These are phyloP conservation scores for Crataegus laevigata DNA, from an alignment of 306 rosid species.

Conservation along the genomic window DNA sequence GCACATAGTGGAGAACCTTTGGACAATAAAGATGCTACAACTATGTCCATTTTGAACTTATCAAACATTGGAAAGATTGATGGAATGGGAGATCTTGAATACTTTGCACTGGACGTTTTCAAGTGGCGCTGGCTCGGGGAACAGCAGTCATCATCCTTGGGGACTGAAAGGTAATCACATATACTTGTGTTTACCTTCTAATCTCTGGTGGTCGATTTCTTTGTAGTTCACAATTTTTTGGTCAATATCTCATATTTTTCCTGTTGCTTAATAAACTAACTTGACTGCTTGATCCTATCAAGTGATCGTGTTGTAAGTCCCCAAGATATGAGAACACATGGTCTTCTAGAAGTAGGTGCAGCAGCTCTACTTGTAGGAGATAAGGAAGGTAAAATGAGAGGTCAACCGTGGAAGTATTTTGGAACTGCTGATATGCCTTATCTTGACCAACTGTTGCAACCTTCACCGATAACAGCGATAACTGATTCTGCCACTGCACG, in stretches of 20 bases:
- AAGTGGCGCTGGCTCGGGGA: slow-evolving; percentile 98
- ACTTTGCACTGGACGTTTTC: slow-evolving; percentile 70
- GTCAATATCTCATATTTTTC: slow-evolving; percentile 5
- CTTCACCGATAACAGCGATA: slow-evolving; percentile 75
- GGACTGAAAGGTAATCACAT: slow-evolving; percentile 52
- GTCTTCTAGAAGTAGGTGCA: slow-evolving; percentile 90
- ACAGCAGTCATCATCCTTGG: slow-evolving; percentile 43
- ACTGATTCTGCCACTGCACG: slow-evolving; percentile 76
- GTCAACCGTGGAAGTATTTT: slow-evolving; percentile 80
- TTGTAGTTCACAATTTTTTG: background rate
- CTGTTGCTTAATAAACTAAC: slow-evolving; percentile 15
- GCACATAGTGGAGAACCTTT: slow-evolving; percentile 50
- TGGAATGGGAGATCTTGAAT: slow-evolving; percentile 59
- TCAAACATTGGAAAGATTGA: slow-evolving; percentile 57
- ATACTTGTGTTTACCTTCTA: slow-evolving; percentile 12
- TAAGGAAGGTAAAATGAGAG: slow-evolving; percentile 78
- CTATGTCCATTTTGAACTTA: slow-evolving; percentile 54
- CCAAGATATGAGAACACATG: slow-evolving; percentile 66
- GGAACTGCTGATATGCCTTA: slow-evolving; percentile 98
- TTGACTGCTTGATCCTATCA: slow-evolving; percentile 24
- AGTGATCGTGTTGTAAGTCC: slow-evolving; percentile 58
- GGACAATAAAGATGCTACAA: slow-evolving; percentile 55
- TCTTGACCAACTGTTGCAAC: slow-evolving; percentile 86
- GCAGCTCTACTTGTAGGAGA: slow-evolving; percentile 89
- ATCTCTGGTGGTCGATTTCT: slow-evolving; percentile 7